Base-by-base conservation (phyloP, 495 filamentous ascomycete genomes). In the Hypomontagnella monticulosa region DNA sequence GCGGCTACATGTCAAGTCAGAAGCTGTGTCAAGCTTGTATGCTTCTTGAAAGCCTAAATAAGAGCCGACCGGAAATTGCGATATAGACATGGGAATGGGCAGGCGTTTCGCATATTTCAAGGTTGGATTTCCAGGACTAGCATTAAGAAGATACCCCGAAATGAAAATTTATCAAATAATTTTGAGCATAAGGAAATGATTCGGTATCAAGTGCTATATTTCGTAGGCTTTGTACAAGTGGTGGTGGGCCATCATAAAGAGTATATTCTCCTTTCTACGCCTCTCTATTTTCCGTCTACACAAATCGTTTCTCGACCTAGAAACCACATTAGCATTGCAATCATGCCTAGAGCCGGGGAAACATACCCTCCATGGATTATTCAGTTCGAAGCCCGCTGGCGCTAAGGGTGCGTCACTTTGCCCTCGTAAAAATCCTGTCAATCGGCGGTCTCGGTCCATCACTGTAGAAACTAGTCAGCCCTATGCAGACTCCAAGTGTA, bases 1-100 rank as follows among this genome's bases (percentile, higher is more conserved):
- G 95, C 67, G 95, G 95, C 9, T 99, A 99, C 71, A 89, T 99
- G 73, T 97, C 94, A 0, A 97, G 93, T 71, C 95, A 98, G 75
- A 83, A 84, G n/a, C 85, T 97, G 40, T 99, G 95, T 78, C 96
- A 99, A 76, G 95, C 95, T 0, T 99, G 95, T 77, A 88, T 85
- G 57, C 81, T 99, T 14, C 84, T 99, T 10, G 93, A 98, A 63
- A 91, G 91, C 0, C 75, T 99, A 60, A 98, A 97, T 71, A 96
- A 93, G 80, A 96, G 91, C 69, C 79, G 93, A 33, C 89, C 95
- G 16, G 90, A 89, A 79, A 91, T 88, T 56, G 80, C 86, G 57
- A 89, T 96, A 71, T 79, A 72, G 74, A 67, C 27, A 19, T 47
- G 6, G 20, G 12, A n/a, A 51, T 52, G 32, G 49, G 57, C 16